Conservation (phyloP, 148 eudicot species). For the Gaultheria prostrata region DNA sequence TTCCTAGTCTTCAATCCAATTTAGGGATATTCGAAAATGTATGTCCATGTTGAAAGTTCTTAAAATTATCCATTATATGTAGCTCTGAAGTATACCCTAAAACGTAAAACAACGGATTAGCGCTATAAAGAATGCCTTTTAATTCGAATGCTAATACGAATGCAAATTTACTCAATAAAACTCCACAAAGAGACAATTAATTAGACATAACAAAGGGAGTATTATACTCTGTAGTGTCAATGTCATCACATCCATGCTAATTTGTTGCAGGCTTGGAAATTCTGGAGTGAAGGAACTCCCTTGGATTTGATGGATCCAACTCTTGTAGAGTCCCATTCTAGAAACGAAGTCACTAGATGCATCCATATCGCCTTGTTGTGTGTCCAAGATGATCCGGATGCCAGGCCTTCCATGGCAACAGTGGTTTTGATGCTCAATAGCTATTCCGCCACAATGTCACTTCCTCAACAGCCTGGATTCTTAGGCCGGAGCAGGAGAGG, state of each 20-base stretch:
- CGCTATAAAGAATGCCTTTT: background rate
- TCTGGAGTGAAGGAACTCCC: conserved; percentile 19
- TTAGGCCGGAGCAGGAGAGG: background rate
- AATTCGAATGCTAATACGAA: background rate
- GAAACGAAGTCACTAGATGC: conserved; percentile 36
- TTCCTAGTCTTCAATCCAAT: background rate
- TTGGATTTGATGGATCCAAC: conserved; percentile 31
- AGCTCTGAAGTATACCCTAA: background rate
- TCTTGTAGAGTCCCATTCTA: conserved; percentile 16
- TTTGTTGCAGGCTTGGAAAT: conserved; percentile 32
- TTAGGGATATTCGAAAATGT: background rate
- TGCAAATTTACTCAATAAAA: background rate
- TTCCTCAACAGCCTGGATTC: conserved; percentile 30
- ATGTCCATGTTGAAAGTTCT: background rate
- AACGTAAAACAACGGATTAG: background rate
- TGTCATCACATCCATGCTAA: background rate
- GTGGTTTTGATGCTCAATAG: conserved; percentile 30
- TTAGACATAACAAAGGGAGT: background rate
- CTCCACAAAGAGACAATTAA: background rate
- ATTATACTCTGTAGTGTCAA: background rate
- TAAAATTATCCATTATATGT: background rate
- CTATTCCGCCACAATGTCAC: conserved; percentile 17
- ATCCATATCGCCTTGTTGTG: conserved; percentile 37
- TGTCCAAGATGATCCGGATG: conserved; percentile 33
- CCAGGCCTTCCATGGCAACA: conserved; percentile 41